Evolutionary conservation across 306 rosid genomes (phyloP), one percentile per base, ranked within the genome.

Genomic region (Acmispon strigosus): DNA sequence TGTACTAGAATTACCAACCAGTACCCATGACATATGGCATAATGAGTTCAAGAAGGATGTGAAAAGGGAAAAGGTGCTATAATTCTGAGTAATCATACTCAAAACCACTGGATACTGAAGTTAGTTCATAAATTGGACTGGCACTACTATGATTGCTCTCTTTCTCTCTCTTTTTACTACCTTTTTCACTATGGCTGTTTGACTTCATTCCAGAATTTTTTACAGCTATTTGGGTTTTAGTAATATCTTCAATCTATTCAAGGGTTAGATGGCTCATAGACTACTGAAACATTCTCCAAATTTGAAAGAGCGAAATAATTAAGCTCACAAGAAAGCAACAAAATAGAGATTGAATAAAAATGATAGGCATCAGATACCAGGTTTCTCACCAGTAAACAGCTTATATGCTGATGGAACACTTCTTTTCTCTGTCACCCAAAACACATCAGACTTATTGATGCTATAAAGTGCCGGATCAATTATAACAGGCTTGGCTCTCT

Each of bases 321-420:
- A 47, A 62, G 55, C 51, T 6, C 45, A 22, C 22, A 11, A 19
- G 29, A 66, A 34, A 73, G 10, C 32, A 50, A 69, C 49, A 64
- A 65, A 41, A 51, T 39, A 70, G 44, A 65, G 37, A 55, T 48
- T 37, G 76, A 68, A 41, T 51, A 17, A 64, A 74, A 61, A 44
- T 65, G 49, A 77, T 41, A 61, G 15, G 19, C 49, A 47, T 16
- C 9, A 60, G 55, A 66, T 18, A 60, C 51, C 19, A 50, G 6
- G 62, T 50, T 72, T 80, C 78, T 67, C 73, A 92, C 98, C 98
- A 57, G 97, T 94, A 73, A 87, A 94, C 80, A 94, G 83, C 83
- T 83, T 88, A 78, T 87, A 94, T 3, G 96, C 79, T 0, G 98
- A 83, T 45, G 87, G 87, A 45, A 79, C 79, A 67, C 29, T 83